These are phyloP conservation scores for Arctium minus DNA, from an alignment of 129 eudicot species.

Conservation along the genomic window DNA sequence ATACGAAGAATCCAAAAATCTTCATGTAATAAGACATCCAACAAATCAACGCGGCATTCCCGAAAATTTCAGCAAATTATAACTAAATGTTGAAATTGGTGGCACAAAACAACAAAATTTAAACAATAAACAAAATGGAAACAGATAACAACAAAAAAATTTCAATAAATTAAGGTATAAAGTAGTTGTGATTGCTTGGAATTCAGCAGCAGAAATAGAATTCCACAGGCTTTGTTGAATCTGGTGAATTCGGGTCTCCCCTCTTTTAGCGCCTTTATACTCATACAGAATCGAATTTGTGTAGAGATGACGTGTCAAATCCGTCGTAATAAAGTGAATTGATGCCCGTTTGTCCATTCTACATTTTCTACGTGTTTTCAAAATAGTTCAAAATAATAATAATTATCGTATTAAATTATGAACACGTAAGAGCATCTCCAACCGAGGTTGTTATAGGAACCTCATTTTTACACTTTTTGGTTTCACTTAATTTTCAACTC, in stretches of 20 bases:
- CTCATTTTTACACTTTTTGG: too few relatives aligned
- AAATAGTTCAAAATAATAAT: neutral
- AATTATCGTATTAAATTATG: too few relatives aligned
- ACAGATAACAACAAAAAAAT: conserved; percentile 6
- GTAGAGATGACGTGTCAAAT: conserved; percentile 16
- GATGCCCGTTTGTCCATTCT: conserved; percentile 1
- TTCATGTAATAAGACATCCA: conserved; percentile 19
- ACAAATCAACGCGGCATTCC: conserved; percentile 39
- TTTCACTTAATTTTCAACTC: too few relatives aligned
- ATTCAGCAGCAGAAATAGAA: conserved; percentile 16
- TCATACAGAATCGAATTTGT: neutral
- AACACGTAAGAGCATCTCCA: too few relatives aligned
- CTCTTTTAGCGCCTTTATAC: neutral
- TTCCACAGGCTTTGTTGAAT: conserved; percentile 13
- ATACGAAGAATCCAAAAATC: conserved; percentile 13
- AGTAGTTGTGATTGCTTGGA: conserved; percentile 23
- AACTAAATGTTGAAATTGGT: neutral
- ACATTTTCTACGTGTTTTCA: conserved; percentile 34
- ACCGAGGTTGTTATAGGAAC: too few relatives aligned
- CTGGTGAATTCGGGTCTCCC: conserved; percentile 7
- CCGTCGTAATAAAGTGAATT: conserved; percentile 15
- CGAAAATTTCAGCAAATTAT: conserved; percentile 1
- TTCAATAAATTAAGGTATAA: conserved; percentile 2
- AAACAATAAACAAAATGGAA: conserved; percentile 4
- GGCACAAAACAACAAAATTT: neutral